Evolutionary conservation across 305 asterid genomes (phyloP).

Genomic region (Withania somnifera): DNA sequence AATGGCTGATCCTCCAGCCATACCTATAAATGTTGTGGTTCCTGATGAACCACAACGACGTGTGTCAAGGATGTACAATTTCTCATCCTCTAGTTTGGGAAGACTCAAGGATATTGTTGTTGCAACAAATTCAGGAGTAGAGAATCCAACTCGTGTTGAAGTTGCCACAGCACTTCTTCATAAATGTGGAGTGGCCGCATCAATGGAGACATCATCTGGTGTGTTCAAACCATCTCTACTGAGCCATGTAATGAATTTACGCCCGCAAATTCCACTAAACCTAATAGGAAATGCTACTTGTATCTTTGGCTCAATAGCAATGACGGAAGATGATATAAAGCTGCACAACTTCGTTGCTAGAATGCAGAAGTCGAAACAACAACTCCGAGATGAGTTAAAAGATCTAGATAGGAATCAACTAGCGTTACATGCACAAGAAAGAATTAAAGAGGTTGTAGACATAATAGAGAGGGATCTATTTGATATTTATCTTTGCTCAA

Average conservation of each 20-base stretch:
- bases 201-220: background rate
- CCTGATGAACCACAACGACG: background rate
- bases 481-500: background rate
- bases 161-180: background rate
- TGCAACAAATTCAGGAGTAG: background rate
- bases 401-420: background rate
- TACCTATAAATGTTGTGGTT: background rate
- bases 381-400: background rate
- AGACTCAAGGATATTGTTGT: background rate
- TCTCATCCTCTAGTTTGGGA: background rate
- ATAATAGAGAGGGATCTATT: background rate
- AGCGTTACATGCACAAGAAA: background rate
- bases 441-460: fast-evolving
- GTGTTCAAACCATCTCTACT: background rate
- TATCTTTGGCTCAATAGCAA: background rate
- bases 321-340: background rate
- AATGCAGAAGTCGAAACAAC: background rate
- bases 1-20: background rate
- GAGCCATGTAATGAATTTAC: background rate
- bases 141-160: background rate
- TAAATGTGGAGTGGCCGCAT: background rate
- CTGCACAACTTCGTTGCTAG: background rate
- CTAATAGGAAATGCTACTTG: background rate
- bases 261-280: background rate
- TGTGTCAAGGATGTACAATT: background rate